Evolutionary conservation across 2,329 filamentous ascomycete species (phyloP).

Genomic region (Xylariaceae sp.): DNA sequence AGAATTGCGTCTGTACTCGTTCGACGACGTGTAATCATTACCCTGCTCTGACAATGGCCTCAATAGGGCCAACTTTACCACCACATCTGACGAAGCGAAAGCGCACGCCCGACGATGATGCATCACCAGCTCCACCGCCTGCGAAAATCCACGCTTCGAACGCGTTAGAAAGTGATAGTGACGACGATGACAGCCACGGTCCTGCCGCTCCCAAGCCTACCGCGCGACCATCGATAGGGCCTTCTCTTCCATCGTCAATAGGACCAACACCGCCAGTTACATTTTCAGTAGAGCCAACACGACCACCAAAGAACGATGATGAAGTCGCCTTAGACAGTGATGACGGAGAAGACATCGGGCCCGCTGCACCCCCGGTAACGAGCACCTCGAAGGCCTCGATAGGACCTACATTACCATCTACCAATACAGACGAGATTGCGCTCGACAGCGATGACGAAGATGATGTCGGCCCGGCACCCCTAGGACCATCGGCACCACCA

Average conservation of each 20-base stretch:
- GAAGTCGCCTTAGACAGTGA: slow-evolving; percentile 44
- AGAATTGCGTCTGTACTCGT: neutral
- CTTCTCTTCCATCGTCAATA: slow-evolving; percentile 14
- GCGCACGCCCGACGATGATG: slow-evolving; percentile 43
- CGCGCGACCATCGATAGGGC: slow-evolving; percentile 6
- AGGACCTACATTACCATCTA: slow-evolving; percentile 20
- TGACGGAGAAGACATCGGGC: slow-evolving; percentile 30
- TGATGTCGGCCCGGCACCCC: slow-evolving; percentile 22
- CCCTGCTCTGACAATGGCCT: slow-evolving; percentile 48
- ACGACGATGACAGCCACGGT: slow-evolving; percentile 20
- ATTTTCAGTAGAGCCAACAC: slow-evolving; percentile 8
- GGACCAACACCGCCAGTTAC: slow-evolving; percentile 8
- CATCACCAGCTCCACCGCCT: slow-evolving; percentile 37
- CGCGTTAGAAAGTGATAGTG: slow-evolving; percentile 29
- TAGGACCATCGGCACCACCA: slow-evolving; percentile 15
- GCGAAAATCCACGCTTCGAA: slow-evolving; percentile 40
- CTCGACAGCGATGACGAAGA: slow-evolving; percentile 22
- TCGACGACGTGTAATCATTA: neutral
- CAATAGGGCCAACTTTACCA: slow-evolving; percentile 65
- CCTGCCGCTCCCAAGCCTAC: slow-evolving; percentile 16
- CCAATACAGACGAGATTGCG: slow-evolving; percentile 25
- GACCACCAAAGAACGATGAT: slow-evolving; percentile 32
- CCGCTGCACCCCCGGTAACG: slow-evolving; percentile 16
- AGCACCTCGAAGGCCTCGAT: slow-evolving; percentile 19
- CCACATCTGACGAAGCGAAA: slow-evolving; percentile 62